Evolutionary conservation across 129 eudicot genomes (phyloP), one percentile per base, ranked within the genome.

Genomic region (Heracleum sosnowskyi): DNA sequence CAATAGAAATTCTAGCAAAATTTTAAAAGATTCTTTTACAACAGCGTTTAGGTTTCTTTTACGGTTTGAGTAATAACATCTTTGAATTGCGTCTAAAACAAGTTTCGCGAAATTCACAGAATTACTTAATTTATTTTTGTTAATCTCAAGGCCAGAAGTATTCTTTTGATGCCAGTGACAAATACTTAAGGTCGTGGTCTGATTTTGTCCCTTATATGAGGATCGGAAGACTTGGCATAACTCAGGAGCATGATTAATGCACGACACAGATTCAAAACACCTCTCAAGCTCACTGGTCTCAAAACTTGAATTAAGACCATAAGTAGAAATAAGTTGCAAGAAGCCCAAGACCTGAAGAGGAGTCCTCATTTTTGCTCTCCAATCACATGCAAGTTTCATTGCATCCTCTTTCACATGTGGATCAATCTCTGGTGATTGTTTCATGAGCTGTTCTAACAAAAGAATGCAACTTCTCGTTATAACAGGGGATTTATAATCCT

Each of bases 91-190:
- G 4, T 77, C 86, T 82, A 83, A 40, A 74, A 78, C 79, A 36
- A 83, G 79, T 41, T 74, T 72, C 16, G 82, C 79, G 10, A 76
- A 79, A 74, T 83, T 81, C 18, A 63, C 75, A 78, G 44, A 41
- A 2, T 37, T 36, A 64, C 78, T 36, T 22, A 45, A 78, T 74
- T 60, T 24, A 73, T 42, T 70, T 42, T 36, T 64, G 34, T 36
- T 31, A 47, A 18, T 18, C 0, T 70, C 18, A n/a, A 16, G 31
- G 2, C 29, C 77, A 12, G 39, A 70, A 31, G 72, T 13, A 66
- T 4, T 4, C 2, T 31, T 66, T 4, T 4, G 41, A 63, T 74
- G 77, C 77, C 60, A 63, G 24, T 18, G 63, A 34, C 74, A 42
- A 53, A 5, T 18, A 44, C 12, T 6, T 45, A 41, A 74, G 0